Evolutionary conservation across 106 monocot genomes (phyloP).

Genomic region (Phalaenopsis aphrodite): DNA sequence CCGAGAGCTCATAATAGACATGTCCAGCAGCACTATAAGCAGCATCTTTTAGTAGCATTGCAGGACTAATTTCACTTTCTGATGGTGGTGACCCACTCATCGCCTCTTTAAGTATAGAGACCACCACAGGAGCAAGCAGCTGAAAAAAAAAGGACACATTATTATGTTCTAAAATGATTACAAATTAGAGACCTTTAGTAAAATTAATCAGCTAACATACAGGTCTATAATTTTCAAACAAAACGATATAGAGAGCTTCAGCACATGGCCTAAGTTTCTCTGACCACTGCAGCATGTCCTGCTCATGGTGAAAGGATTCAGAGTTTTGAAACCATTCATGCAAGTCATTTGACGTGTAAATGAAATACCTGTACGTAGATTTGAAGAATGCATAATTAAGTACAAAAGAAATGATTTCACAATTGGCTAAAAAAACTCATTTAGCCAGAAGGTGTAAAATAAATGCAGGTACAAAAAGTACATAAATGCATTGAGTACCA

Average conservation of each 20-base stretch:
- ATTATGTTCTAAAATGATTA: neutral
- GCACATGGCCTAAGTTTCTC: conserved; percentile 93
- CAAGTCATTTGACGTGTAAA: conserved; percentile 73
- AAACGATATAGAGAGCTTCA: conserved; percentile 93
- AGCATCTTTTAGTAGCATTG: conserved; percentile 98
- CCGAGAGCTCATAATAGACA: conserved; percentile 98
- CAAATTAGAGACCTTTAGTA: neutral
- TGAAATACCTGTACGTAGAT: conserved; percentile 53
- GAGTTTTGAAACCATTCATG: conserved; percentile 85
- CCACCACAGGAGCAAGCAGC: conserved; percentile 78
- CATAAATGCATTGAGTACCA: neutral
- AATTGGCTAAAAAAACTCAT: neutral
- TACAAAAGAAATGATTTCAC: conserved; percentile 1
- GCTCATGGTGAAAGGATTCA: conserved; percentile 95
- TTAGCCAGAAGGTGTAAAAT: too few relatives aligned
- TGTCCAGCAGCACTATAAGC: conserved; percentile 93
- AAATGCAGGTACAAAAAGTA: neutral
- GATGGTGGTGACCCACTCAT: conserved; percentile 58
- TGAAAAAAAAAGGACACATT: conserved; percentile 25
- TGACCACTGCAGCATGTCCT: conserved; percentile 93
- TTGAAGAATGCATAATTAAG: neutral
- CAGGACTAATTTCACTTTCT: conserved; percentile 63
- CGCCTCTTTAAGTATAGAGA: conserved; percentile 88
- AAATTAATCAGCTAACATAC: conserved; percentile 34
- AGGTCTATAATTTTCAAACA: conserved; percentile 88